Conservation (phyloP, 2,329 filamentous ascomycete species). For the Colletotrichum tabaci region DNA sequence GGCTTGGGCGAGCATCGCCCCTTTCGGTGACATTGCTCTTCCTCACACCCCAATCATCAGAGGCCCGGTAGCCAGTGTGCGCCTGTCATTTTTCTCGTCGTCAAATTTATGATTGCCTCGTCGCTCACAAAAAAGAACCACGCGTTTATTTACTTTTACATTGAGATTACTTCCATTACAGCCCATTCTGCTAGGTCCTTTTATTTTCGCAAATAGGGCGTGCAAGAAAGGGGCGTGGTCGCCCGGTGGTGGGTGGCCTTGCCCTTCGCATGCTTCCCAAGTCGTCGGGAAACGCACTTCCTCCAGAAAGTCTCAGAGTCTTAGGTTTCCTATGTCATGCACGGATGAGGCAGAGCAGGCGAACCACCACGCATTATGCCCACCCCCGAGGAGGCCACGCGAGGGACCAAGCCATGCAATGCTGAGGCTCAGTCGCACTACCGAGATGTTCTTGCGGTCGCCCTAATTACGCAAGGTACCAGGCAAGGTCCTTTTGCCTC, state of each 20-base stretch:
- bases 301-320: background rate
- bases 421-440: background rate
- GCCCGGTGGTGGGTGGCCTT: background rate
- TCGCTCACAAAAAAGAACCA: background rate
- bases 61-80: background rate
- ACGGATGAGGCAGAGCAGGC: background rate
- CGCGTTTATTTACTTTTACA: background rate
- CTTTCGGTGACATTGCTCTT: slow-evolving; percentile 1
- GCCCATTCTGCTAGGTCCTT: background rate
- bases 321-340: background rate
- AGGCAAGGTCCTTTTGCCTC: background rate
- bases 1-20: slow-evolving; percentile 14
- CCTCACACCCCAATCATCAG: background rate
- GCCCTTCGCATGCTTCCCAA: background rate
- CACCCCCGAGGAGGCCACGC: slow-evolving; percentile 10
- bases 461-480: background rate
- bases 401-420: background rate
- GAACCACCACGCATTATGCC: background rate
- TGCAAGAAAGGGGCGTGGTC: background rate
- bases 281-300: background rate
- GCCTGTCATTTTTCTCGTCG: slow-evolving; percentile 1
- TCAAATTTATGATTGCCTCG: background rate
- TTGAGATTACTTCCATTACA: background rate
- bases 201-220: background rate
- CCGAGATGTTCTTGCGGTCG: background rate